A percentile compares a stretch with the other conserved stretches of the same genome.
phyloP scores from a whole-genome alignment of 768 basidiomycete species.

The Grammothele lineata region DNA sequence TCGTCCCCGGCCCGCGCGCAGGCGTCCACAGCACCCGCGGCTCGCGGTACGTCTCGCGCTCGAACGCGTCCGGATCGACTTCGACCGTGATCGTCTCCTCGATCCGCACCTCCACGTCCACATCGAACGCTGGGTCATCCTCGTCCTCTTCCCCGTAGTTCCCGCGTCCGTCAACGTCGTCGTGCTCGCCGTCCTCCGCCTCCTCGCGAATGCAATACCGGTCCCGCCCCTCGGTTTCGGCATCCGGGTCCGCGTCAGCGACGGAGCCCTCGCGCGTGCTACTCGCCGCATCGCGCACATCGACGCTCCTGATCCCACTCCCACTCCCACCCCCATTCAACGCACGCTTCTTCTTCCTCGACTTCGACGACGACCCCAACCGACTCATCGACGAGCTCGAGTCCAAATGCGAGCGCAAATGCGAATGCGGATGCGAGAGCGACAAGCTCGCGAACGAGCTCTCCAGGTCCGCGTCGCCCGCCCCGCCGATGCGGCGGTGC shows the following conservation, averaged over 20 bases:
- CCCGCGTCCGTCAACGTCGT: neutral
- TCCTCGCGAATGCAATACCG: neutral
- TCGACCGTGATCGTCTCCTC: constrained; percentile 20
- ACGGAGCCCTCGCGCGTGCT: no score
- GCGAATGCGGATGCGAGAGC: neutral
- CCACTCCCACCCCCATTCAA: neutral
- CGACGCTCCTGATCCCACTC: neutral
- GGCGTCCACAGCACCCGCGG: constrained; percentile 12
- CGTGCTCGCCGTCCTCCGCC: neutral
- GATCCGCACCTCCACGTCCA: constrained; percentile 20
- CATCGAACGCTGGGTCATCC: constrained; percentile 7
- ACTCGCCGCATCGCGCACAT: no score
- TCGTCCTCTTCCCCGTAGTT: neutral
- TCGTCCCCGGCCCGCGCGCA: no score
- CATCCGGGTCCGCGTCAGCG: no score
- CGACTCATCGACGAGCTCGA: no score
- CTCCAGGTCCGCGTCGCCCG: neutral
- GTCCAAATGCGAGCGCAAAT: no score
- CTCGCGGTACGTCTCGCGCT: constrained; percentile 18
- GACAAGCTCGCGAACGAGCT: neutral
- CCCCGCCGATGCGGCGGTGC: neutral
- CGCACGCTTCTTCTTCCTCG: neutral
- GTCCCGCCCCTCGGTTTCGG: no score
- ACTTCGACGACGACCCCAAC: no score
- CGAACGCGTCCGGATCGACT: constrained; percentile 12